Conservation (phyloP, 345 rosid genomes). For the Fremontodendron californicum region DNA sequence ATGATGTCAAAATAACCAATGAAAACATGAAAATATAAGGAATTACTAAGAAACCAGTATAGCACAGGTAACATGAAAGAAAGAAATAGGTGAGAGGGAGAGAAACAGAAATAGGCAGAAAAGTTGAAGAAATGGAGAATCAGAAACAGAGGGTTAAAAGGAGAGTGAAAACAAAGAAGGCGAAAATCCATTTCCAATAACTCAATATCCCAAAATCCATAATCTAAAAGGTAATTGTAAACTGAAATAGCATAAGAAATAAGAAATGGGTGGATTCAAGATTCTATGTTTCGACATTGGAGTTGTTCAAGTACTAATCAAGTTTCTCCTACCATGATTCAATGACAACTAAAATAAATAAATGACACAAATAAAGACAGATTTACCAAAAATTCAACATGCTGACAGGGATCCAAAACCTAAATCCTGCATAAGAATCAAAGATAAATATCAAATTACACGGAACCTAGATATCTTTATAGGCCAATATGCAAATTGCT, state of each 20-base stretch:
- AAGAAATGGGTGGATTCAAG: not conserved
- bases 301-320: not conserved
- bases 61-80: no score
- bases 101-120: not conserved
- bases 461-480: not conserved
- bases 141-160: not conserved
- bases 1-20: not conserved
- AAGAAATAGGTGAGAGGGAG: not conserved
- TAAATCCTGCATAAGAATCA: slow-evolving; percentile 59
- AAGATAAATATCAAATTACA: slow-evolving; percentile 11
- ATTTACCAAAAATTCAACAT: slow-evolving; percentile 71
- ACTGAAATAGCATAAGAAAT: slow-evolving; percentile 5
- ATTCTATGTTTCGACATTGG: not conserved
- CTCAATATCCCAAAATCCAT: not conserved
- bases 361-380: not conserved
- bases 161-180: not conserved
- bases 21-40: not conserved
- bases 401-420: slow-evolving; percentile 97
- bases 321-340: not conserved
- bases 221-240: not conserved
- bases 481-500: slow-evolving; percentile 16
- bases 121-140: not conserved
- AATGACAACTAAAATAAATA: not conserved
- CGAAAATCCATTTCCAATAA: not conserved
- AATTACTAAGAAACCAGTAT: not conserved